Evolutionary conservation across 495 filamentous ascomycete genomes (phyloP).

Genomic region (Penicillium alfredii): DNA sequence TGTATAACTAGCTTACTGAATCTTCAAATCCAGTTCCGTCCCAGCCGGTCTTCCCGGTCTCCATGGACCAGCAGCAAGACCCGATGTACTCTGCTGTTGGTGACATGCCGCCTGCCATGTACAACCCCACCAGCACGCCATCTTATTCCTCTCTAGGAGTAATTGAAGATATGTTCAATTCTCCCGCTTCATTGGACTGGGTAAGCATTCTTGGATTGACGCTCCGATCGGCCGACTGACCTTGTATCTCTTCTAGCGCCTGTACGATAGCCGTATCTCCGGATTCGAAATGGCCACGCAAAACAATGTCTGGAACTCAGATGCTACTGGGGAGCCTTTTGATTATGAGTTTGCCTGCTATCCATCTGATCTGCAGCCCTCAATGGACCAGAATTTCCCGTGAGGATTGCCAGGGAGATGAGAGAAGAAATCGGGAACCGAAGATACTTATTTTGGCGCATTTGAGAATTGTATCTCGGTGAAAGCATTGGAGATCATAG

Average conservation of each 20-base stretch:
- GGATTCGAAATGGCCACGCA: conserved; percentile 11
- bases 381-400: too few relatives aligned
- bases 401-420: too few relatives aligned
- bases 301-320: conserved; percentile 14
- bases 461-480: too few relatives aligned
- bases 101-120: conserved; percentile 2
- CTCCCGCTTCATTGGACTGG: conserved; percentile 63
- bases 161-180: conserved; percentile 49
- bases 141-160: conserved; percentile 38
- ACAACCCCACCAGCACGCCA: conserved; percentile 2
- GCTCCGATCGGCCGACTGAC: conserved; percentile 1
- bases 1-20: not conserved
- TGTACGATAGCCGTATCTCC: conserved; percentile 20
- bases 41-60: not conserved
- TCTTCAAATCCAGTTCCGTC: conserved; percentile 4
- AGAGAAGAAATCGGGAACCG: too few relatives aligned
- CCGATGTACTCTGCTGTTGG: not conserved
- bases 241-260: conserved; percentile 7
- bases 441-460: too few relatives aligned
- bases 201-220: conserved; percentile 39
- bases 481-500: too few relatives aligned
- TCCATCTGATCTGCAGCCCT: too few relatives aligned
- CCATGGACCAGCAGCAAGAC: conserved; percentile 9
- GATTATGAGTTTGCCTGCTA: conserved; percentile 5
- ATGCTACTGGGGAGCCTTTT: not conserved